Evolutionary conservation across 768 basidiomycete genomes (phyloP).

Genomic region (Rhizopogon sp.): DNA sequence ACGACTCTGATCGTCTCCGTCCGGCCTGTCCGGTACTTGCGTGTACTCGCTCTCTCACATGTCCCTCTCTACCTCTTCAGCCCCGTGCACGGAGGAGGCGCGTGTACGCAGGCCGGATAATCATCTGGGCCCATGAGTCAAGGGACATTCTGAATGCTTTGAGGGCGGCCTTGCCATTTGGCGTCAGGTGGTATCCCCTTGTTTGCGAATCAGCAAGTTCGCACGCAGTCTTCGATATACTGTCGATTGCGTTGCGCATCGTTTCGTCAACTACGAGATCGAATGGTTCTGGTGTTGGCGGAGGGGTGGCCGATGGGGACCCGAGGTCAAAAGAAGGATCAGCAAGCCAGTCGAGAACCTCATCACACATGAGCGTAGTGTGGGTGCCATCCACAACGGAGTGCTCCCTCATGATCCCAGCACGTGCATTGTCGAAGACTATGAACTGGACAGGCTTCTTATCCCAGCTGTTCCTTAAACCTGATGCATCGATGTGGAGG

Average conservation of each 20-base stretch:
- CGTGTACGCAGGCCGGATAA: conserved; percentile 84
- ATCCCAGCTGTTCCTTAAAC: conserved; percentile 79
- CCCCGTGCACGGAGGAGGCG: conserved; percentile 41
- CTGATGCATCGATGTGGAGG: conserved; percentile 22
- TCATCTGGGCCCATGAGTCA: conserved; percentile 92
- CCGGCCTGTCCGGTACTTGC: conserved; percentile 81
- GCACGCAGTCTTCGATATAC: conserved; percentile 49
- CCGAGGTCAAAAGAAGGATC: conserved; percentile 64
- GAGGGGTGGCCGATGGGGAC: conserved; percentile 13
- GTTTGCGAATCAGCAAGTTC: conserved; percentile 61
- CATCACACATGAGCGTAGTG: conserved; percentile 66
- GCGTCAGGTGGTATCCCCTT: conserved; percentile 57
- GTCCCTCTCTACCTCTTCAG: conserved; percentile 54
- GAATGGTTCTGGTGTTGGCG: conserved; percentile 40
- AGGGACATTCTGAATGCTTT: conserved; percentile 85
- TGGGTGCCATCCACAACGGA: conserved; percentile 91
- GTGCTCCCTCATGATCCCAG: conserved; percentile 92
- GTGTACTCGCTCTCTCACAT: conserved; percentile 93
- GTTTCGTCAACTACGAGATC: conserved; percentile 42
- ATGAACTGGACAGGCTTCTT: conserved; percentile 90
- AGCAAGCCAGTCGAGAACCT: conserved; percentile 56
- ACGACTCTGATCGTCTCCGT: conserved; percentile 93
- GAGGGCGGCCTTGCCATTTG: conserved; percentile 85
- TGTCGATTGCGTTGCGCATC: conserved; percentile 45
- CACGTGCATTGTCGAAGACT: conserved; percentile 74